Evolutionary conservation across 139 green algal genomes (phyloP).

Genomic region (Penium margaritaceum): DNA sequence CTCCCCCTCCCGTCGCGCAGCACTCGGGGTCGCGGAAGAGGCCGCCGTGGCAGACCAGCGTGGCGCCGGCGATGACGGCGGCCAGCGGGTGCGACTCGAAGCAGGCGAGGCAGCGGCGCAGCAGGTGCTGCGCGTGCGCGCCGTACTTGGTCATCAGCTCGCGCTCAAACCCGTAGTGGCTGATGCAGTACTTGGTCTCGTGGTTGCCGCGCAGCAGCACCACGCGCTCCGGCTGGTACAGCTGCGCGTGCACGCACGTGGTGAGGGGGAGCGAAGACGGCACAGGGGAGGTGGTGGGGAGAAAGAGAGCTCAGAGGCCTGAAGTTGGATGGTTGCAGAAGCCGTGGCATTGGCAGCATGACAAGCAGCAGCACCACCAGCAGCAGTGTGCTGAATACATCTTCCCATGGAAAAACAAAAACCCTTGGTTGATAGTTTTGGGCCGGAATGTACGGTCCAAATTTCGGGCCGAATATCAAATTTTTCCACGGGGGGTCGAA

Average conservation of each 20-base stretch:
- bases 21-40: slow-evolving; percentile 54
- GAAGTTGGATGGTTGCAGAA: no score
- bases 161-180: slow-evolving; percentile 69
- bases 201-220: slow-evolving; percentile 74
- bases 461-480: no score
- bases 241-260: neutral
- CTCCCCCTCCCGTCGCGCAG: neutral
- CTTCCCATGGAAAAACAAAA: no score
- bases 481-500: no score
- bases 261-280: no score
- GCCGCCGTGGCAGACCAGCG: slow-evolving; percentile 82
- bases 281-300: no score
- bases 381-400: no score
- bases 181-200: slow-evolving; percentile 76
- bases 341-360: no score
- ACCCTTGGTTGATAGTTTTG: no score
- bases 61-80: slow-evolving; percentile 57
- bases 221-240: slow-evolving; percentile 37
- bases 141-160: slow-evolving; percentile 57
- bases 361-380: no score
- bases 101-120: slow-evolving; percentile 34
- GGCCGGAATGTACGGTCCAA: no score
- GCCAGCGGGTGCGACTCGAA: slow-evolving; percentile 50
- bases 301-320: no score
- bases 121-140: slow-evolving; percentile 21